phyloP scores from a whole-genome alignment of 2,329 filamentous ascomycete genomes.

The Chaetomium sp. region DNA sequence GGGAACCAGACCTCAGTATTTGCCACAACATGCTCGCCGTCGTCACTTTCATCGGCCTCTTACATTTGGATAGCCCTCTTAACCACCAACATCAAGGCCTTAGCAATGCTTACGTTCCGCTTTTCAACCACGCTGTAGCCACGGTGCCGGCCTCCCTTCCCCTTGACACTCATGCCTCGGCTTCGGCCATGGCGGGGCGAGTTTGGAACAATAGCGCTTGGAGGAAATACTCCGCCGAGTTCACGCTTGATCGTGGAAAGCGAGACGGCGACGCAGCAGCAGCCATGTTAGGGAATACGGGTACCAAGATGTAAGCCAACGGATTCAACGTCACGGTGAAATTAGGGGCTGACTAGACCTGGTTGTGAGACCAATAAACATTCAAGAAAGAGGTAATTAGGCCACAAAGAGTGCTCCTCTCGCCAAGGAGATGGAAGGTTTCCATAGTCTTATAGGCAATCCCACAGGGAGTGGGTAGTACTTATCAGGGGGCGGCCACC shows the following conservation, averaged over 20 bases:
- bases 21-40: constrained; percentile 30
- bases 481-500: no score
- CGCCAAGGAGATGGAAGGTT: no score
- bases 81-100: constrained; percentile 37
- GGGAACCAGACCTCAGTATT: constrained; percentile 37
- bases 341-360: not conserved
- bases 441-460: no score
- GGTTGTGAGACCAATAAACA: not conserved
- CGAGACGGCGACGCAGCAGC: constrained; percentile 32
- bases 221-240: constrained; percentile 32
- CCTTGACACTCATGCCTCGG: constrained; percentile 34
- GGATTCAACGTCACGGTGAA: not conserved
- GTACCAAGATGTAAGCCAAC: not conserved
- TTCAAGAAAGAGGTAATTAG: no score
- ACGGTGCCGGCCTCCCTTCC: constrained; percentile 30
- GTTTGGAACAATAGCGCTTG: constrained; percentile 31
- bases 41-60: constrained; percentile 31
- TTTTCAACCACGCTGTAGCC: constrained; percentile 38
- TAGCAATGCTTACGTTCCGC: constrained; percentile 34
- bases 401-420: no score
- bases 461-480: no score
- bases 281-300: constrained; percentile 21
- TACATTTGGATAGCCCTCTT: constrained; percentile 34
- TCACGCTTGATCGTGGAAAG: constrained; percentile 30
- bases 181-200: constrained; percentile 34